Conservation (phyloP, 176 grass and related monocot genomes). For the Aegilops bicornis region DNA sequence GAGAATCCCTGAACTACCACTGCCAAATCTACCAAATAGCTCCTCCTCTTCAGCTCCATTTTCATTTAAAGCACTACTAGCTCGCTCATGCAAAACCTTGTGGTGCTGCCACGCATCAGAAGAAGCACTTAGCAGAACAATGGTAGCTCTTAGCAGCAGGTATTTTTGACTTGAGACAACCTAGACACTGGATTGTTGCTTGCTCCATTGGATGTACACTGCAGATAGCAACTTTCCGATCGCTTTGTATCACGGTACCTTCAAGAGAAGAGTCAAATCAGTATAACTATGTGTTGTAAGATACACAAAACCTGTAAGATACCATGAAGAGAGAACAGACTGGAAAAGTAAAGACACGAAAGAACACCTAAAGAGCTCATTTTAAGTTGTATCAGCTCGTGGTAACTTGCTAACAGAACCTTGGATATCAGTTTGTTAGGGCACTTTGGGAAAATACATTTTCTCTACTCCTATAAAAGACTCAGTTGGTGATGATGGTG, state of each 20-base stretch:
- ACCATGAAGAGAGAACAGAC: background rate
- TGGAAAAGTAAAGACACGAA: constrained; percentile 12
- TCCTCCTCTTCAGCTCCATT: constrained; percentile 95
- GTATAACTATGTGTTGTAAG: constrained; percentile 21
- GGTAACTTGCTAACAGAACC: constrained; percentile 9
- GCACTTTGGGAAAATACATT: constrained; percentile 16
- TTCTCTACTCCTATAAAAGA: no score
- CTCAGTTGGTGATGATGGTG: no score
- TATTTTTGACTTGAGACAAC: constrained; percentile 96
- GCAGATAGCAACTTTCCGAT: constrained; percentile 74
- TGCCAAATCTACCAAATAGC: constrained; percentile 78
- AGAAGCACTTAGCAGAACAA: constrained; percentile 90
- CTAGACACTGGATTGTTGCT: constrained; percentile 91
- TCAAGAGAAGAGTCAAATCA: constrained; percentile 39
- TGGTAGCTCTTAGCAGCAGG: constrained; percentile 94
- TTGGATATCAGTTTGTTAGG: background rate
- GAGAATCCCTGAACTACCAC: constrained; percentile 47
- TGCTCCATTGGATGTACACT: constrained; percentile 93
- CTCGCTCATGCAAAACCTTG: constrained; percentile 86
- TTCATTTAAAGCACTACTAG: constrained; percentile 76
- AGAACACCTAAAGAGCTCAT: constrained; percentile 16
- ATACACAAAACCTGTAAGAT: background rate
- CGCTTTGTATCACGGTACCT: constrained; percentile 95
- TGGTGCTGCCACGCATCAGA: constrained; percentile 96
- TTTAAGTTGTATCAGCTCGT: constrained; percentile 13